Base-by-base conservation (phyloP, 192 early-diverging fungal species). In the Chytriomyces sp. region DNA sequence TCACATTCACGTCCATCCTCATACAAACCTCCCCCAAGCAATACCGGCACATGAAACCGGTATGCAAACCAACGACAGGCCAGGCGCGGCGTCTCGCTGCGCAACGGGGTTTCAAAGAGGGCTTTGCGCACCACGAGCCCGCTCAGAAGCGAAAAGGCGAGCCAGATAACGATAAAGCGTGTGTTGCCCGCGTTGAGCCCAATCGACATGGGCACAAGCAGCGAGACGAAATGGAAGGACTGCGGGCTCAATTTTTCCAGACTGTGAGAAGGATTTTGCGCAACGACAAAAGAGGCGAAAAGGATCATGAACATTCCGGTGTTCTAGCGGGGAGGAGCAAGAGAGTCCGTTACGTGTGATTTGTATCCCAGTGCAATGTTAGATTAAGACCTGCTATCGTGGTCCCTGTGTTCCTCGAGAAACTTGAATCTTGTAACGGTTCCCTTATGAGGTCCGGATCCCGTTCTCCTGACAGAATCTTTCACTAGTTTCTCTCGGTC, bases 41-140 rank as follows among this genome's bases (percentile, higher is more conserved):
- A 41, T 39, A 81, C 81, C 6, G 62, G 78, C 28, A 77, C 58
- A 39, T 70, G 68, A 65, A 81, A 83, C 19, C 82, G 64, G 55
- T 75, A 70, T 28, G 75, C 44, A 52, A 79, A 86, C 82, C 82
- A 86, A 34, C 64, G 65, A 59, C 82, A 86, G n/a, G 84, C 85
- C 52, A 82, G 49, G 58, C 72, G 58, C 39, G 85, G 85, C 2
- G 85, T 86, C 10, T 66, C 60, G 30, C 69, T 72, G 39, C 69
- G 44, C 78, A 86, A 76, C 3, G 84, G 81, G 26, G 34, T 64
- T 62, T 81, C 75, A 40, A 82, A 60, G 5, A 73, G 30, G 7
- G 81, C 81, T 39, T 56, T 14, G 39, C 61, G 32, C 36, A 83
- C 72, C 25, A 86, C 73, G 39, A 57, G 70, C n/a, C 56, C 55